Conservation (phyloP, 768 basidiomycete species). For the Neoboletus brunneissimus region DNA sequence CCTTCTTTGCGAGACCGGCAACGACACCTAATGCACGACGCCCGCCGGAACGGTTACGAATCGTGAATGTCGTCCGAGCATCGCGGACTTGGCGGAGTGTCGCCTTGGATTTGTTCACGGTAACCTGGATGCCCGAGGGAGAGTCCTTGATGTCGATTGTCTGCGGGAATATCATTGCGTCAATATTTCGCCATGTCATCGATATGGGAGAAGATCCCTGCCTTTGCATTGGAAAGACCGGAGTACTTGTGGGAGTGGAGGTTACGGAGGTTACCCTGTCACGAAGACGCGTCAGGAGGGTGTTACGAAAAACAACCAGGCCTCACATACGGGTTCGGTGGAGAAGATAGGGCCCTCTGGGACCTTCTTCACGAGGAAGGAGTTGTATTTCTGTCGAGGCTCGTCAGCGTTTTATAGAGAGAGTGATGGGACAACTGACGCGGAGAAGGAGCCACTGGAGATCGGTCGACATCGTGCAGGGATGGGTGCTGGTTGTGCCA, state of each 20-base stretch:
- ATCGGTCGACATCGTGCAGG: constrained; percentile 73
- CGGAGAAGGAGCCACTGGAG: constrained; percentile 93
- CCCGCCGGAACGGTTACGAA: constrained; percentile 67
- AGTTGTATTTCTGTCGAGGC: constrained; percentile 65
- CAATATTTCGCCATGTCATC: neutral
- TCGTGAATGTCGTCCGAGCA: constrained; percentile 46
- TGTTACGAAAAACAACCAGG: neutral
- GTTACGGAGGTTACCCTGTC: constrained; percentile 81
- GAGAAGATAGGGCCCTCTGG: constrained; percentile 77
- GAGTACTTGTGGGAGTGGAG: constrained; percentile 92
- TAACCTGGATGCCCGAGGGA: constrained; percentile 54
- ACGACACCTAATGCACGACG: constrained; percentile 70
- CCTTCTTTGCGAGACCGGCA: constrained; percentile 56
- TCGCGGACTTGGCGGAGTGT: constrained; percentile 48
- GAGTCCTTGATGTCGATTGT: constrained; percentile 62
- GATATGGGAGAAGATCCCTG: constrained; percentile 24
- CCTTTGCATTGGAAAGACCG: constrained; percentile 83
- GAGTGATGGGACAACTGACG: constrained; percentile 45
- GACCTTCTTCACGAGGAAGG: constrained; percentile 79
- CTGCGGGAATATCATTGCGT: constrained; percentile 35
- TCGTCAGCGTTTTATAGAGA: neutral
- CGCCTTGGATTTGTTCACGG: constrained; percentile 62
- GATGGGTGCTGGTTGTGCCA: constrained; percentile 11
- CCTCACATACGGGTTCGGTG: constrained; percentile 67
- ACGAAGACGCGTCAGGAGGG: constrained; percentile 5